These are phyloP conservation scores for Ruellia speciosa DNA, from an alignment of 305 asterid genomes.

Conservation along the genomic window DNA sequence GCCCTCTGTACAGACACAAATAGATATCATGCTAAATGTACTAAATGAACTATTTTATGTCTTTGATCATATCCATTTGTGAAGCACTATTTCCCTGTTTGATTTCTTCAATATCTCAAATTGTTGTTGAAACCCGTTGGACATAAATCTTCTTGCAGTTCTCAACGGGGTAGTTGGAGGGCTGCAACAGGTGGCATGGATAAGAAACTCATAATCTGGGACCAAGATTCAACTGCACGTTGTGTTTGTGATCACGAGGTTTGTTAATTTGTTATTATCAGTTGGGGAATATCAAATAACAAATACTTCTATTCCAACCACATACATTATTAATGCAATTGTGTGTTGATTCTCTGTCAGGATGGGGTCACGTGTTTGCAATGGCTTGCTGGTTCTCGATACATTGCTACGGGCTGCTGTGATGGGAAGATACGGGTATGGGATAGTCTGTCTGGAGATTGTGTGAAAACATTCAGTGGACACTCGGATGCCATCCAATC, in stretches of 20 bases:
- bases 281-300: not conserved
- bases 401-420: slow-evolving; percentile 56
- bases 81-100: not conserved
- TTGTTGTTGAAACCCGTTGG: slow-evolving; percentile 19
- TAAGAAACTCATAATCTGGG: slow-evolving; percentile 77
- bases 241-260: slow-evolving; percentile 85
- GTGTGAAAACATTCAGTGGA: slow-evolving; percentile 51
- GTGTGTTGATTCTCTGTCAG: slow-evolving; percentile 26
- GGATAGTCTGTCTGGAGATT: slow-evolving; percentile 76
- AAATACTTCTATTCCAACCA: not conserved
- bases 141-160: slow-evolving; percentile 33
- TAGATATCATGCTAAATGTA: too few relatives aligned
- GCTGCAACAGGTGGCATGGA: slow-evolving; percentile 92
- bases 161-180: slow-evolving; percentile 46
- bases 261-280: slow-evolving; percentile 6
- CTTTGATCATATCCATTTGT: too few relatives aligned
- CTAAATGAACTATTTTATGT: too few relatives aligned
- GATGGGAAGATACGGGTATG: slow-evolving; percentile 78
- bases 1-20: not conserved
- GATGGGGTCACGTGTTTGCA: slow-evolving; percentile 62
- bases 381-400: slow-evolving; percentile 64
- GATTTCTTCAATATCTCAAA: slow-evolving; percentile 5
- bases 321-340: not conserved
- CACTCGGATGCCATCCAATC: slow-evolving; percentile 59
- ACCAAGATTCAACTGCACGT: slow-evolving; percentile 55